These are phyloP conservation scores for Sugiyamaella smithiae DNA, from an alignment of 805 yeast genomes.

Conservation along the genomic window DNA sequence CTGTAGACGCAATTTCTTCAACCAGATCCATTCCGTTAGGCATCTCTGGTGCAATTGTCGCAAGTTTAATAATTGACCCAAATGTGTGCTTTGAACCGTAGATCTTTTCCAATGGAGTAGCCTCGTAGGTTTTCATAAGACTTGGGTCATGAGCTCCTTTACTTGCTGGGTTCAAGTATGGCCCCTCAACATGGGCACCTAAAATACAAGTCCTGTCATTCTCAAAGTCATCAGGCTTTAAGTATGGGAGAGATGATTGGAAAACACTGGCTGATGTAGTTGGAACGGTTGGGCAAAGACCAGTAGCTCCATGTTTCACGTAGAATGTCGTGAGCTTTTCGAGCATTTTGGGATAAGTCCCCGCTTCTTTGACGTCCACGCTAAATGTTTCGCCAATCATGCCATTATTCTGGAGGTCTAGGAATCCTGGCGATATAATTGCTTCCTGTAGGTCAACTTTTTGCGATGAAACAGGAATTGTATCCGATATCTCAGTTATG, in stretches of 20 bases:
- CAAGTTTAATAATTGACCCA: not conserved
- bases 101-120: not conserved
- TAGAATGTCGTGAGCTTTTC: not conserved
- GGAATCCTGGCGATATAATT: not conserved
- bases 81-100: not conserved
- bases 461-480: not conserved
- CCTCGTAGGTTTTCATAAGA: not conserved
- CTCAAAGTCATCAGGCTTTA: not conserved
- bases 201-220: not conserved
- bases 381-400: conserved; percentile 1
- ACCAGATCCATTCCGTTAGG: not conserved
- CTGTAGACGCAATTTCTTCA: not conserved
- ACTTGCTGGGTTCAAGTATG: not conserved
- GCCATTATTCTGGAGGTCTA: conserved; percentile 1
- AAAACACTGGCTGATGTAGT: not conserved
- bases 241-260: not conserved
- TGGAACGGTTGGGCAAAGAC: not conserved
- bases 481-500: not conserved
- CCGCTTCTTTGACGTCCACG: not conserved
- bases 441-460: not conserved
- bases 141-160: not conserved
- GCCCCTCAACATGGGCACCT: conserved; percentile 1
- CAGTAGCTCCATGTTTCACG: conserved; percentile 1
- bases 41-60: conserved; percentile 3
- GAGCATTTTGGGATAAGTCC: not conserved